Percentiles rank a stretch among this genome's conserved stretches.
Conservation (phyloP, 2,329 filamentous ascomycete genomes). For the Colletotrichum phormii region DNA sequence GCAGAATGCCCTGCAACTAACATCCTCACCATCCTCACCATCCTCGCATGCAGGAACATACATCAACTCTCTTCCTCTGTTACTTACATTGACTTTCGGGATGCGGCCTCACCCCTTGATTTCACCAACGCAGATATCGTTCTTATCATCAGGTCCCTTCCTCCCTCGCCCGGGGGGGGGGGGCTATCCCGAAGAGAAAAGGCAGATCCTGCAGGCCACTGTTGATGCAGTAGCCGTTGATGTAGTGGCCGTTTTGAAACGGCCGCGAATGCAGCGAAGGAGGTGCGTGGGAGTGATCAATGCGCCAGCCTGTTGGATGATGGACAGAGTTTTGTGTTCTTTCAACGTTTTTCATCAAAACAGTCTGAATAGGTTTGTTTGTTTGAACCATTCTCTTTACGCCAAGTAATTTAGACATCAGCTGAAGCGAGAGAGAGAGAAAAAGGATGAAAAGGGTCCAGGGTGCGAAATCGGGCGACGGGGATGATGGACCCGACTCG, state of each 20-base stretch:
- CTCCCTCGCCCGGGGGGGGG: too few species aligned
- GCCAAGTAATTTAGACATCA: background rate
- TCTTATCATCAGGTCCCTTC: background rate
- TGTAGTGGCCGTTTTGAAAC: slow-evolving; percentile 15
- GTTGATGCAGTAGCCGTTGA: too few species aligned
- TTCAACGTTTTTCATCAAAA: background rate
- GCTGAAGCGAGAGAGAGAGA: background rate
- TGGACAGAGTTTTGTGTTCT: background rate
- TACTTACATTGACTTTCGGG: background rate
- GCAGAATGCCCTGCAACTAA: background rate
- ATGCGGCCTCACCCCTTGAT: background rate
- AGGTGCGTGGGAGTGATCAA: slow-evolving; percentile 8
- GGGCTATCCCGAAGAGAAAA: background rate
- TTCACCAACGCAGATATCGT: background rate
- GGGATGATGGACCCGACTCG: background rate
- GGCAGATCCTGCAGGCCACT: background rate
- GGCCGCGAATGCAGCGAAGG: background rate
- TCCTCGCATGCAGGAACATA: background rate
- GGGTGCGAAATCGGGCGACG: background rate
- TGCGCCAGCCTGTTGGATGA: background rate
- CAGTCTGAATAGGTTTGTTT: background rate
- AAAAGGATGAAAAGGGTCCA: background rate
- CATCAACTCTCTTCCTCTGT: background rate
- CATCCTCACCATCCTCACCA: background rate
- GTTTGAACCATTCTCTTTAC: background rate